Conservation (phyloP, 495 filamentous ascomycete genomes). For the Podospora bellae-mahoneyi region DNA sequence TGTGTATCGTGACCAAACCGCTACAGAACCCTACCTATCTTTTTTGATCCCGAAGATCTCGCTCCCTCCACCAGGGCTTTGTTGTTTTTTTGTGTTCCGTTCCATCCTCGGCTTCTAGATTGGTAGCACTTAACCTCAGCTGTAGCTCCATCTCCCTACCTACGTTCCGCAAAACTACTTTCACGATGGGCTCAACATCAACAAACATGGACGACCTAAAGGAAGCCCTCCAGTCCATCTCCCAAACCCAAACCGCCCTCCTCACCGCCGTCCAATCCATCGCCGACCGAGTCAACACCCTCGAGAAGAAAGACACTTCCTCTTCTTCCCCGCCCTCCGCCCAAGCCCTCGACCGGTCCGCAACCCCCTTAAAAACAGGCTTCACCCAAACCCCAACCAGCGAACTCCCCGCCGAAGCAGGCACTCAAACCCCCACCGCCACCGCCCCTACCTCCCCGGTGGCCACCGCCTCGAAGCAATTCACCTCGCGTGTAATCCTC, state of each 20-base stretch:
- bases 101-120: background rate
- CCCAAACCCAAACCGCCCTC: conserved; percentile 56
- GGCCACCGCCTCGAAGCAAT: conserved; percentile 21
- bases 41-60: conserved; percentile 1
- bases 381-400: conserved; percentile 25
- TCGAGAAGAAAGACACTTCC: conserved; percentile 22
- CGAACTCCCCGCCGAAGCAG: conserved; percentile 33
- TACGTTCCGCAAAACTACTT: background rate
- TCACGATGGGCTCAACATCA: conserved; percentile 17
- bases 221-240: conserved; percentile 48
- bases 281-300: conserved; percentile 49
- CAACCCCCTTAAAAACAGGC: conserved; percentile 27
- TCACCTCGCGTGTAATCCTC: conserved; percentile 43
- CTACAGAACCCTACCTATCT: background rate
- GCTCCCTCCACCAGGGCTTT: background rate
- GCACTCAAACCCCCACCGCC: conserved; percentile 26
- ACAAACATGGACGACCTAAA: conserved; percentile 51
- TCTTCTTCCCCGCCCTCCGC: background rate
- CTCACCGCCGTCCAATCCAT: conserved; percentile 62
- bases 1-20: background rate
- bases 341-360: conserved; percentile 7
- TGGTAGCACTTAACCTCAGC: background rate
- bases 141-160: background rate
- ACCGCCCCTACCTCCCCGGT: conserved; percentile 13
- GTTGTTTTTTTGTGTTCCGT: conserved; percentile 9